Evolutionary conservation across 768 basidiomycete genomes (phyloP).

Genomic region (Suillus discolor): DNA sequence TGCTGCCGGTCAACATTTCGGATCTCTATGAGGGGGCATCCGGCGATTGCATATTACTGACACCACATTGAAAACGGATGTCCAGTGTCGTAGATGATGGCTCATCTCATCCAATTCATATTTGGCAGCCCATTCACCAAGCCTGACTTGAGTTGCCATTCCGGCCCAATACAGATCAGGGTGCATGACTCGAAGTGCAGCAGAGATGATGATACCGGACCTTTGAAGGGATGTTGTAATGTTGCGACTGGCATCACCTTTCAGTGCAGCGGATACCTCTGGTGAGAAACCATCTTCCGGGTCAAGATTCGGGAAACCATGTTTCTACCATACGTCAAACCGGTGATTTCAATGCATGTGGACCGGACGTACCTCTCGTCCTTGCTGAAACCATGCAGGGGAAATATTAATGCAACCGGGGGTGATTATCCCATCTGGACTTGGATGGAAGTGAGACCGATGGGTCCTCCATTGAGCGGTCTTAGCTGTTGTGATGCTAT

Average conservation of each 20-base stretch:
- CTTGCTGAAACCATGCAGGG: constrained; percentile 2
- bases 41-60: not conserved
- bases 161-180: not conserved
- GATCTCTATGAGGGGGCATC: not conserved
- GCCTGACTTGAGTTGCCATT: not conserved
- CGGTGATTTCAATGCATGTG: not conserved
- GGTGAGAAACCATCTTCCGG: constrained; percentile 1
- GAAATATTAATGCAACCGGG: not conserved
- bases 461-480: not conserved
- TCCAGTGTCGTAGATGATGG: not conserved
- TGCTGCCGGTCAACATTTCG: not conserved
- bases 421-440: not conserved
- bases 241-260: not conserved
- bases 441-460: not conserved
- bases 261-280: not conserved
- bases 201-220: not conserved
- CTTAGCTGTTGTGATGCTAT: not conserved
- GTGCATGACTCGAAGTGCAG: not conserved
- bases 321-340: not conserved
- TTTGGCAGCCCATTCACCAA: not conserved
- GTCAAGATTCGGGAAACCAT: not conserved
- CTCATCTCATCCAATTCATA: not conserved
- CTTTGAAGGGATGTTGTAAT: not conserved
- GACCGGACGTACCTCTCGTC: not conserved
- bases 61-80: not conserved